Conservation (phyloP, 805 yeast species). For the Kregervanrija delftensis region DNA sequence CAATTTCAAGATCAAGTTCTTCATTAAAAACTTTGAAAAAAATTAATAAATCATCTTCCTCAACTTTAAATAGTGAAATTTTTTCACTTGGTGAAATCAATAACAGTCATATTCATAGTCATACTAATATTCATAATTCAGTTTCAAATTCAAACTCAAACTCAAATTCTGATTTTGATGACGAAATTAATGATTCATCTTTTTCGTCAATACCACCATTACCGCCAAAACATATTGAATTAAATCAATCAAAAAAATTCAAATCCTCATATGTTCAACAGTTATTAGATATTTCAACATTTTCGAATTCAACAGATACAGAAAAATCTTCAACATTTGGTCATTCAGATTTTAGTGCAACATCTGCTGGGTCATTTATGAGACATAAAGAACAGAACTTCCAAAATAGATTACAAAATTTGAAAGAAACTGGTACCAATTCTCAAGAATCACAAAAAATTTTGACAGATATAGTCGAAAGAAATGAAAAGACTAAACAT, state of each 20-base stretch:
- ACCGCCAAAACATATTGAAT: slow-evolving; percentile 29
- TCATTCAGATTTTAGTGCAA: slow-evolving; percentile 74
- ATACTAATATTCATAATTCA: background rate
- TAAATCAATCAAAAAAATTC: slow-evolving; percentile 6
- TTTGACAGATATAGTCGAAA: slow-evolving; percentile 37
- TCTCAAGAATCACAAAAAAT: slow-evolving; percentile 21
- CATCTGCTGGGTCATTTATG: slow-evolving; percentile 80
- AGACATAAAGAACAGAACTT: slow-evolving; percentile 45
- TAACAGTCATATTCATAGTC: background rate
- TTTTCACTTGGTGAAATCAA: slow-evolving; percentile 3
- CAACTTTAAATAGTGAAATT: slow-evolving; percentile 8
- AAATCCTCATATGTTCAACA: slow-evolving; percentile 21
- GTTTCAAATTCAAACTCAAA: background rate
- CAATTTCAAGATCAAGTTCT: background rate
- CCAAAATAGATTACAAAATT: slow-evolving; percentile 8
- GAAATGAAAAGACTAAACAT: slow-evolving; percentile 32
- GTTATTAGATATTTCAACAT: slow-evolving; percentile 24
- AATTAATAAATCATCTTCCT: slow-evolving; percentile 6
- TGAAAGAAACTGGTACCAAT: slow-evolving; percentile 13
- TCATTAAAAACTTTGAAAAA: slow-evolving; percentile 1
- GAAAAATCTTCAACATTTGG: slow-evolving; percentile 39
- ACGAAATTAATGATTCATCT: slow-evolving; percentile 7
- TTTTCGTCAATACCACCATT: slow-evolving; percentile 25
- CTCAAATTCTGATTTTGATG: slow-evolving; percentile 7
- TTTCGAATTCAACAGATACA: slow-evolving; percentile 26